Evolutionary conservation across 768 basidiomycete genomes (phyloP).

Genomic region (Ephemerocybe angulata): DNA sequence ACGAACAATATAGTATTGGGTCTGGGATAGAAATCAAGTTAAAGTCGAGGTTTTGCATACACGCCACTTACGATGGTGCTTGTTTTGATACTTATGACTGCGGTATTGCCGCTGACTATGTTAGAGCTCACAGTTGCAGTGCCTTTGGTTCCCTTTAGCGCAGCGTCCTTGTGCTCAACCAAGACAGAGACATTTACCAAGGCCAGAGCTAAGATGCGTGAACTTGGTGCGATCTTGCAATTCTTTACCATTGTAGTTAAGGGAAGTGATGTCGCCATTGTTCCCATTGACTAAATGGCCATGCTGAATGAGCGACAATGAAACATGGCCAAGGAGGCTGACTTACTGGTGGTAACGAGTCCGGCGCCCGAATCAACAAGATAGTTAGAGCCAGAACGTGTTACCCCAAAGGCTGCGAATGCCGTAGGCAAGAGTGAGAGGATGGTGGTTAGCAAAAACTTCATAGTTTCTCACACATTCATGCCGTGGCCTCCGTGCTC

Average conservation of each 20-base stretch:
- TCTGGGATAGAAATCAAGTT: conserved; percentile 21
- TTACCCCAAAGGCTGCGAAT: conserved; percentile 46
- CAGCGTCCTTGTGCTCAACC: not conserved
- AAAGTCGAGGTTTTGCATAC: not conserved
- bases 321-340: not conserved
- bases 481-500: not conserved
- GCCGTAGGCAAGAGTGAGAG: conserved; percentile 23
- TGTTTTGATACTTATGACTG: conserved; percentile 39
- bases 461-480: conserved; percentile 14
- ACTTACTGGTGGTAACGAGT: conserved; percentile 40
- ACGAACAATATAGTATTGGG: conserved; percentile 44
- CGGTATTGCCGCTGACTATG: conserved; percentile 35
- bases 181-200: conserved; percentile 25
- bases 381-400: conserved; percentile 37
- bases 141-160: conserved; percentile 19
- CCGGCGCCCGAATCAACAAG: conserved; percentile 44
- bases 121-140: conserved; percentile 39
- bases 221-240: conserved; percentile 43
- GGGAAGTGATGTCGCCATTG: conserved; percentile 45
- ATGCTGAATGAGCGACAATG: not conserved
- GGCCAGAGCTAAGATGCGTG: conserved; percentile 44
- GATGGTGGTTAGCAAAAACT: conserved; percentile 20
- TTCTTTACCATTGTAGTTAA: conserved; percentile 43
- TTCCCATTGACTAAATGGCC: conserved; percentile 32
- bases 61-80: conserved; percentile 36